Base-by-base conservation (phyloP, 2,329 filamentous ascomycete genomes). In the Bipolaris oryzae region DNA sequence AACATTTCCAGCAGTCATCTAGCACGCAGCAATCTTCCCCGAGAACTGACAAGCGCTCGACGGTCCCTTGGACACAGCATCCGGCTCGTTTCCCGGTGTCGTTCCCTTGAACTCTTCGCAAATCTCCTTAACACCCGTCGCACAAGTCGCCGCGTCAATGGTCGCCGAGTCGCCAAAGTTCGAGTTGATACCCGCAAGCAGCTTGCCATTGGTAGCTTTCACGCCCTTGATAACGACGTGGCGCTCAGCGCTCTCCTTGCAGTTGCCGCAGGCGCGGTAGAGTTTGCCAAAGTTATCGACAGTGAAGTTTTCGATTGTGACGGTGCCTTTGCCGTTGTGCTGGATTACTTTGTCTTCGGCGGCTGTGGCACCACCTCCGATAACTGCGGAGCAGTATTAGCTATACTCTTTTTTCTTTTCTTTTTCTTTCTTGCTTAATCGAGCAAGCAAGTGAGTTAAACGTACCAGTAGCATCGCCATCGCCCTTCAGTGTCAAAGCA, bases 161-260 rank as follows among this genome's bases (percentile, higher is more conserved):
- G 79, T 80, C 60, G 82, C 80, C 20, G 79, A 79, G 60, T 82
- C 80, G 15, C 80, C 80, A 58, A 79, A 83, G 77, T 83, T 84
- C 45, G 74, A 74, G 74, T 83, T 83, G 67, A 83, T 82, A 31
- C 80, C 80, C 56, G 74, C 79, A 25, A 81, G 74, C 47, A 74
- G 67, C 55, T 81, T 81, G 53, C 75, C 71, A 38, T 73, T 69
- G 58, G 76, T 75, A 47, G 78, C 78, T 31, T 74, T 75, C 54
- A 80, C 72, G 61, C 78, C 77, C 66, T 79, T 72, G 54, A 83
- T 74, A 50, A 80, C 69, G 49, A 81, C 75, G 56, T 78, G 73
- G 55, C 80, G 77, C 42, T 75, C 73, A 47, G 75, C 72, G 5
- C 69, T 73, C 70, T 80, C 81, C 74, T 83, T 83, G 71, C 74